These are phyloP conservation scores for Lagenaria siceraria DNA, from an alignment of 306 rosid genomes.

Conservation along the genomic window DNA sequence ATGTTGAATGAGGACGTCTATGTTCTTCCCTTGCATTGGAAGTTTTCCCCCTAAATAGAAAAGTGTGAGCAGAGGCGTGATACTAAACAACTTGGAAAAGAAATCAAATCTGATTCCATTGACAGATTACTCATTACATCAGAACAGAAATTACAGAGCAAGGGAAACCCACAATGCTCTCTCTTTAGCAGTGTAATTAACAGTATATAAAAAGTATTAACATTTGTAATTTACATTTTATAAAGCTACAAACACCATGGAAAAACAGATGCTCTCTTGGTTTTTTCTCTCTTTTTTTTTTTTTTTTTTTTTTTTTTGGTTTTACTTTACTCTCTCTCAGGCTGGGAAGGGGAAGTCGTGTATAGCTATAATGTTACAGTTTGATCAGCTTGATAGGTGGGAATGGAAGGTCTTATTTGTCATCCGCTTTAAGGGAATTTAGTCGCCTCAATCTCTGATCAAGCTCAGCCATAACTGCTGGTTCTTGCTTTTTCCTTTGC, in stretches of 20 bases:
- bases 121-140: conserved; percentile 1
- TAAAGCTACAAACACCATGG: conserved; percentile 36
- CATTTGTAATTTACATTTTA: conserved; percentile 40
- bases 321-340: conserved; percentile 16
- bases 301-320: neutral
- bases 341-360: conserved; percentile 14
- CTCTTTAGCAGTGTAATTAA: conserved; percentile 21
- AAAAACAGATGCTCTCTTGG: conserved; percentile 1
- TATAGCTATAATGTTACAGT: conserved; percentile 18
- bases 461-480: conserved; percentile 92
- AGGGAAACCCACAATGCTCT: conserved; percentile 16
- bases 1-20: neutral
- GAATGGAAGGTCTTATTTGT: conserved; percentile 23
- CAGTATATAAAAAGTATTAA: conserved; percentile 13
- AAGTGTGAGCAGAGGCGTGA: neutral
- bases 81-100: neutral
- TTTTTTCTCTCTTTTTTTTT: neutral
- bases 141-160: conserved; percentile 21
- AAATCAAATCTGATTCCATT: neutral
- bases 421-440: conserved; percentile 49
- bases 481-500: conserved; percentile 95
- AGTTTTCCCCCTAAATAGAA: neutral
- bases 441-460: conserved; percentile 75
- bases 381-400: conserved; percentile 9
- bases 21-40: neutral